Conservation (phyloP, 2,329 filamentous ascomycete species). For the Fonsecaea multimorphosa region DNA sequence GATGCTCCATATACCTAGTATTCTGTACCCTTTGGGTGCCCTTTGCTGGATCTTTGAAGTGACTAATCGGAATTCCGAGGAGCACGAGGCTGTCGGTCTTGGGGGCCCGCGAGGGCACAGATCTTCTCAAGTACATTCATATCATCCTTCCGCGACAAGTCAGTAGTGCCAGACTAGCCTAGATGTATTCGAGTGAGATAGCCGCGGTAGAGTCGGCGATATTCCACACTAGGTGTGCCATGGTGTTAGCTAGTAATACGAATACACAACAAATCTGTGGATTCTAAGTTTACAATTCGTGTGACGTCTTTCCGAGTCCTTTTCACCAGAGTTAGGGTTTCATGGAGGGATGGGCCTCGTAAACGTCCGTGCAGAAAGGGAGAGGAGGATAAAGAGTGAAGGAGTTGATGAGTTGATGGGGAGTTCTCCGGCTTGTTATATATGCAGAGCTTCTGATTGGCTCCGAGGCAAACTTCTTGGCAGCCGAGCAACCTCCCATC, state of each 20-base stretch:
- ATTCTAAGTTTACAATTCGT: neutral
- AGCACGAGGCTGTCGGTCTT: slow-evolving; percentile 11
- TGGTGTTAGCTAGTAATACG: neutral
- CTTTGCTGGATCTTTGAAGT: neutral
- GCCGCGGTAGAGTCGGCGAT: neutral
- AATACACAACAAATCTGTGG: neutral
- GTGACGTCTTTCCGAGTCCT: neutral
- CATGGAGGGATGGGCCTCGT: neutral
- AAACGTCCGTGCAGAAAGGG: neutral
- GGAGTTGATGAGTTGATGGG: neutral
- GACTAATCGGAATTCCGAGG: slow-evolving; percentile 1
- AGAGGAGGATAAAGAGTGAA: neutral
- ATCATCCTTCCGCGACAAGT: neutral
- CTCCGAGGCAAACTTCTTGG: slow-evolving; percentile 15
- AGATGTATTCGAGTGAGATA: neutral
- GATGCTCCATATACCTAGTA: neutral
- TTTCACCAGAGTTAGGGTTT: neutral
- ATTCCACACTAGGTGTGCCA: neutral
- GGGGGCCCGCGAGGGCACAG: neutral
- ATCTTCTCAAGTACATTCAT: neutral
- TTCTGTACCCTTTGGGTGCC: neutral
- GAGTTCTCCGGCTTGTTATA: neutral
- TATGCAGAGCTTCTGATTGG: slow-evolving; percentile 26
- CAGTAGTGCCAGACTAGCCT: neutral
- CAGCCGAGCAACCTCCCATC: slow-evolving; percentile 14